Evolutionary conservation across 495 filamentous ascomycete genomes (phyloP).

Genomic region (Glonium stellatum): DNA sequence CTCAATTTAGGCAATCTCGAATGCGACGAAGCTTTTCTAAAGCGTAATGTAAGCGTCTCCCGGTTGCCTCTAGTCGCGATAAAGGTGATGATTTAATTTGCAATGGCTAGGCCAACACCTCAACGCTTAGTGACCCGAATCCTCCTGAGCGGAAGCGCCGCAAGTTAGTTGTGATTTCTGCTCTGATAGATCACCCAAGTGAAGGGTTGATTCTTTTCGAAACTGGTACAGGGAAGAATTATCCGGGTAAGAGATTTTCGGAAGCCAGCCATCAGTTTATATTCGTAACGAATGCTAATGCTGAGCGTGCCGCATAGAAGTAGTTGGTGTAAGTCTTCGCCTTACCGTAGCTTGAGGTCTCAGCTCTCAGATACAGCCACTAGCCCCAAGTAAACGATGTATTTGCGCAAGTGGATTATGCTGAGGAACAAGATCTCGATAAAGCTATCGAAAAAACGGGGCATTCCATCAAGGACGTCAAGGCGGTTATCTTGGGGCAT

Average conservation of each 20-base stretch:
- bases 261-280: too few relatives aligned
- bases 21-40: slow-evolving; percentile 27
- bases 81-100: background rate
- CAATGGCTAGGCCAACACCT: slow-evolving; percentile 16
- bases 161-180: slow-evolving; percentile 40
- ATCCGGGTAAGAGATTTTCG: too few relatives aligned
- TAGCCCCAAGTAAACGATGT: too few relatives aligned
- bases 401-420: slow-evolving; percentile 42
- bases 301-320: too few relatives aligned
- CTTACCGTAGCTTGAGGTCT: too few relatives aligned
- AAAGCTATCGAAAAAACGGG: slow-evolving; percentile 43
- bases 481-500: slow-evolving; percentile 48
- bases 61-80: background rate
- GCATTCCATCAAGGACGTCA: slow-evolving; percentile 46
- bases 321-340: too few relatives aligned
- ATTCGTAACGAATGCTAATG: too few relatives aligned
- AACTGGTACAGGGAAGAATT: slow-evolving; percentile 45
- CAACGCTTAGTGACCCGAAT: slow-evolving; percentile 22
- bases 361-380: too few relatives aligned
- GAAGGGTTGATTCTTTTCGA: slow-evolving; percentile 48
- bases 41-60: slow-evolving; percentile 11
- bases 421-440: slow-evolving; percentile 39
- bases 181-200: slow-evolving; percentile 46
- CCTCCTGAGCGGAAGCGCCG: slow-evolving; percentile 32
- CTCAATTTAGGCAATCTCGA: slow-evolving; percentile 29